Conservation (phyloP, 371 early-diverging fungal genomes). For the Haplosporangium sp. region DNA sequence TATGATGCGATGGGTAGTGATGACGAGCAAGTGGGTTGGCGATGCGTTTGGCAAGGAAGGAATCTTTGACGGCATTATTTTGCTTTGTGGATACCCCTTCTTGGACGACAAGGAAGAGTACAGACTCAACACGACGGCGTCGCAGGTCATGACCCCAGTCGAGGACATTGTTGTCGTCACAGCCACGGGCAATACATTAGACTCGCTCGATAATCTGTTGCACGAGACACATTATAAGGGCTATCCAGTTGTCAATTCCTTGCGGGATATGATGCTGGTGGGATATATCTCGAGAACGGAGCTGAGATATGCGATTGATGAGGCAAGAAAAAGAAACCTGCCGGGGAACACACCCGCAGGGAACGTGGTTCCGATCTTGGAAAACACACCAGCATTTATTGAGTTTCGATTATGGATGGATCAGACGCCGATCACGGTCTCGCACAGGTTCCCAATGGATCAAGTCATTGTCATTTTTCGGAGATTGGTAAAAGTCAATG, state of each 20-base stretch:
- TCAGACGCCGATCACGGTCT: constrained; percentile 78
- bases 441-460: constrained; percentile 74
- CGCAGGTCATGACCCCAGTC: constrained; percentile 67
- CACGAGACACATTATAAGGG: constrained; percentile 72
- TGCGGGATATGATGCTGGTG: constrained; percentile 65
- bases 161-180: constrained; percentile 68
- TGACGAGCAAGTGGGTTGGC: constrained; percentile 88
- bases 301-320: constrained; percentile 72
- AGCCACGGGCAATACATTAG: constrained; percentile 62
- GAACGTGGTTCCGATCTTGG: constrained; percentile 55
- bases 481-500: constrained; percentile 60
- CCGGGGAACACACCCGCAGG: constrained; percentile 58
- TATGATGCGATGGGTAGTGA: constrained; percentile 36
- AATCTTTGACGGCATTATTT: constrained; percentile 87
- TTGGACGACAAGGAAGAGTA: constrained; percentile 86
- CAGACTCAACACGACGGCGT: constrained; percentile 69
- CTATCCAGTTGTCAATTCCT: constrained; percentile 74
- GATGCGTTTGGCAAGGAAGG: constrained; percentile 83
- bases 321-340: constrained; percentile 44
- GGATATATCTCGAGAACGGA: constrained; percentile 83
- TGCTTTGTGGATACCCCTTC: constrained; percentile 85
- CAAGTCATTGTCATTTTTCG: constrained; percentile 80
- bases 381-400: constrained; percentile 63
- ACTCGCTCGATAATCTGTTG: constrained; percentile 62
- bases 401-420: constrained; percentile 76